A percentile compares a stretch with the other conserved stretches of the same genome.
Evolutionary conservation across 768 basidiomycete genomes (phyloP).

Genomic region (Amanita muscaria): DNA sequence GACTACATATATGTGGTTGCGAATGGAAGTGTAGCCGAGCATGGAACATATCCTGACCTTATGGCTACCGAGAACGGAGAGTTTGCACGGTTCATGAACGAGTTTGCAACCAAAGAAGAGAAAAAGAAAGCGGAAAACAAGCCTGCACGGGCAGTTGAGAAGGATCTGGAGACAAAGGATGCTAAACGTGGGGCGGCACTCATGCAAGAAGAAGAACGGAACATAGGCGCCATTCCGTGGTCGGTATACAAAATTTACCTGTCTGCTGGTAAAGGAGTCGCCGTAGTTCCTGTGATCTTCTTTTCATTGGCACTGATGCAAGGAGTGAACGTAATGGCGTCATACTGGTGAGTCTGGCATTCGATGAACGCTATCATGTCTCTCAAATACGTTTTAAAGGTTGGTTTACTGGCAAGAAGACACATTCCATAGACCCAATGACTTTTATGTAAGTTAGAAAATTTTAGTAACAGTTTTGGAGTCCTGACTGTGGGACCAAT

Average conservation of each 20-base stretch:
- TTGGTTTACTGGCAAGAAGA: conserved; percentile 80
- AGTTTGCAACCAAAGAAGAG: conserved; percentile 69
- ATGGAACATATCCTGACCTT: conserved; percentile 70
- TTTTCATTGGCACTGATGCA: conserved; percentile 59
- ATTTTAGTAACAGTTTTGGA: neutral
- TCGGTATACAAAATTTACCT: conserved; percentile 55
- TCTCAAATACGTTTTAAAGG: conserved; percentile 29
- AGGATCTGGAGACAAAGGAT: conserved; percentile 26
- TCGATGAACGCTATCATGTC: neutral
- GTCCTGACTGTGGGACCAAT: neutral
- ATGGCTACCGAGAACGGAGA: conserved; percentile 46
- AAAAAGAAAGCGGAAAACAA: conserved; percentile 29
- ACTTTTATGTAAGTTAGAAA: conserved; percentile 63
- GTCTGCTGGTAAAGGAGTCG: conserved; percentile 54
- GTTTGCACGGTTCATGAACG: conserved; percentile 65
- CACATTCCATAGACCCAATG: conserved; percentile 48
- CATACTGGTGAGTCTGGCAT: conserved; percentile 52
- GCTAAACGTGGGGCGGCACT: conserved; percentile 38
- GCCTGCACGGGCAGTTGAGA: conserved; percentile 22
- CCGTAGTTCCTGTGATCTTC: conserved; percentile 60
- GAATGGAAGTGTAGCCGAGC: conserved; percentile 72
- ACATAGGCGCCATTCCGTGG: conserved; percentile 58
- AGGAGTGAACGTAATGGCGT: conserved; percentile 58
- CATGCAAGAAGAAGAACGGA: conserved; percentile 83
- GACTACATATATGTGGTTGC: conserved; percentile 79